A percentile compares a stretch with the other conserved stretches of the same genome.
Evolutionary conservation across 2,329 filamentous ascomycete genomes (phyloP).

Genomic region (Amylocarpus encephaloides): DNA sequence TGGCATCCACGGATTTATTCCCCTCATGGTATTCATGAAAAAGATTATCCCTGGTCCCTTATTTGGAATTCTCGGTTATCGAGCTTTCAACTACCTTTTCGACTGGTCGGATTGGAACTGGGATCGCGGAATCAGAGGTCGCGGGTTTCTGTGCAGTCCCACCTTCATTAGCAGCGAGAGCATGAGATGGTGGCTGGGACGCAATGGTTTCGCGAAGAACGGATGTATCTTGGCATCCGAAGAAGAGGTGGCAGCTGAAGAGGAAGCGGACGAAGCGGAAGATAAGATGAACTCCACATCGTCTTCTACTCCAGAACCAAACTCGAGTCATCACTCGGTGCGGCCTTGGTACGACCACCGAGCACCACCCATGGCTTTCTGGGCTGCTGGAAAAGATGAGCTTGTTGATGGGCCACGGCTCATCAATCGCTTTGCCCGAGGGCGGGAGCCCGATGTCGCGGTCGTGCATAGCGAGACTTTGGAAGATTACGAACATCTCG

Average conservation of each 20-base stretch:
- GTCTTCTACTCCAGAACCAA: conserved; percentile 24
- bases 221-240: conserved; percentile 80
- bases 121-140: conserved; percentile 71
- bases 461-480: conserved; percentile 80
- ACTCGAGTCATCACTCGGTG: conserved; percentile 33
- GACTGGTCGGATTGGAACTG: conserved; percentile 79
- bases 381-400: conserved; percentile 77
- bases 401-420: conserved; percentile 77
- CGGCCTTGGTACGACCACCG: conserved; percentile 77
- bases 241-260: conserved; percentile 60
- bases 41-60: conserved; percentile 54
- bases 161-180: conserved; percentile 85
- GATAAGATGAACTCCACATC: neutral
- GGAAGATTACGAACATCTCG: conserved; percentile 84
- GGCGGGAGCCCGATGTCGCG: conserved; percentile 72
- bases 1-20: conserved; percentile 89
- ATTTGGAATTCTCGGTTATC: conserved; percentile 80
- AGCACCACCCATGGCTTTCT: conserved; percentile 78
- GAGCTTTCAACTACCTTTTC: conserved; percentile 85
- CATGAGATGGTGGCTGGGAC: conserved; percentile 93
- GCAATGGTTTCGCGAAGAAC: conserved; percentile 77
- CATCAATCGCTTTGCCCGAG: conserved; percentile 65
- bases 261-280: conserved; percentile 32
- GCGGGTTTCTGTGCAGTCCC: conserved; percentile 88
- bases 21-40: conserved; percentile 86